Evolutionary conservation across 805 yeast genomes (phyloP).

Genomic region (Candida golubevii): DNA sequence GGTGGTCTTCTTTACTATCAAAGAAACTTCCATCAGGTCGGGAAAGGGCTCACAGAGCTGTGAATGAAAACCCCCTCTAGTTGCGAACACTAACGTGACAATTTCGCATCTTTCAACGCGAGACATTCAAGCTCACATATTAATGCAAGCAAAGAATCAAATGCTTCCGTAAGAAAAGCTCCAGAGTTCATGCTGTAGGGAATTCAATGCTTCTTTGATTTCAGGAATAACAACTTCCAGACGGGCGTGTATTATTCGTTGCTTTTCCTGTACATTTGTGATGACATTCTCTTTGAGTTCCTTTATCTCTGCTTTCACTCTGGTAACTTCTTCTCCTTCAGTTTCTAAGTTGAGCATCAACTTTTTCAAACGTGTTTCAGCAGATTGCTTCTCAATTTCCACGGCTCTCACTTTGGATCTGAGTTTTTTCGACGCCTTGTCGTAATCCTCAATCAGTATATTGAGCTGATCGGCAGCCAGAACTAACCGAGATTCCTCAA

Average conservation of each 20-base stretch:
- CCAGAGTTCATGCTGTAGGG: conserved; percentile 13
- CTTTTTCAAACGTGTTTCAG: conserved; percentile 24
- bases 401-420: conserved; percentile 20
- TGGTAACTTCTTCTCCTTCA: conserved; percentile 24
- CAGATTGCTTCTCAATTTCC: conserved; percentile 21
- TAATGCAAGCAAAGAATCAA: too few species aligned
- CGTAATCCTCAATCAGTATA: conserved; percentile 20
- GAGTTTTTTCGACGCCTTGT: conserved; percentile 20
- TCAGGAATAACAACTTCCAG: conserved; percentile 34
- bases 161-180: not conserved
- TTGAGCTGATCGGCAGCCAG: conserved; percentile 23
- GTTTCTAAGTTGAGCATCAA: conserved; percentile 22
- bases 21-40: conserved; percentile 51
- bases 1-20: conserved; percentile 70
- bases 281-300: conserved; percentile 23
- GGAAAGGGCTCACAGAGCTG: conserved; percentile 25
- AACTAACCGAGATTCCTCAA: conserved; percentile 19
- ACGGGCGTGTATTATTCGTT: conserved; percentile 28
- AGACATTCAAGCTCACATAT: too few species aligned
- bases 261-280: conserved; percentile 24
- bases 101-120: too few species aligned
- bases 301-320: conserved; percentile 24
- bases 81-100: too few species aligned
- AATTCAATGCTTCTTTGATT: conserved; percentile 22
- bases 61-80: too few species aligned